Evolutionary conservation across 768 basidiomycete species (phyloP).

Genomic region (Heimioporus sp.): DNA sequence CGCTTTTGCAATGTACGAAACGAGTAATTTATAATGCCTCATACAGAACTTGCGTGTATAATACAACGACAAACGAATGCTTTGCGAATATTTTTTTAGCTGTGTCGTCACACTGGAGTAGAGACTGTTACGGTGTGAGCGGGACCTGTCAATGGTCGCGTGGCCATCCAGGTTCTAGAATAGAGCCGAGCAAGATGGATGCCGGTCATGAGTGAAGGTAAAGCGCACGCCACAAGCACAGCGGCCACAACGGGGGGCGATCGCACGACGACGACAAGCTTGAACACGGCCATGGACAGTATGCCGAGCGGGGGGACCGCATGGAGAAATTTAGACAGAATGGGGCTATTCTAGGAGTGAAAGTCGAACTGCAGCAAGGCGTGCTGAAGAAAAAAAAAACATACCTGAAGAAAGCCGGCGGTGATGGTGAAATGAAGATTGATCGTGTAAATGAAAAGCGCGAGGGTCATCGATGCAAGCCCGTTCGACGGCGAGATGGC

Average conservation of each 20-base stretch:
- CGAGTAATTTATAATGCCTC: conserved; percentile 12
- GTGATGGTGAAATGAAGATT: conserved; percentile 24
- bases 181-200: conserved; percentile 8
- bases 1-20: background rate
- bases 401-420: conserved; percentile 18
- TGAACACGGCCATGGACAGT: conserved; percentile 15
- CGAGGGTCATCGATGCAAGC: conserved; percentile 20
- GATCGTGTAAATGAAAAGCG: conserved; percentile 29
- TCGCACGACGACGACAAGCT: conserved; percentile 15
- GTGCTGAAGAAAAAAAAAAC: background rate
- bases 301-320: conserved; percentile 27
- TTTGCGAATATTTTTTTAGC: too few species aligned
- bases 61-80: background rate
- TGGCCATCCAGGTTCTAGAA: conserved; percentile 1
- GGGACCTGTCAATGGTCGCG: background rate
- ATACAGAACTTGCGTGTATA: conserved; percentile 14
- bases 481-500: conserved; percentile 16
- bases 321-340: conserved; percentile 20
- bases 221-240: conserved; percentile 20
- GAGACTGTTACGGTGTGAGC: background rate
- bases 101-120: too few species aligned
- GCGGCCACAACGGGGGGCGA: conserved; percentile 19
- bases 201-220: conserved; percentile 17
- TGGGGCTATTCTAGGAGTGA: conserved; percentile 9
- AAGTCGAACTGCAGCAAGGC: background rate